Conservation (phyloP, 1,284 basidiomycete species). For the Ustilago vetiveriae region DNA sequence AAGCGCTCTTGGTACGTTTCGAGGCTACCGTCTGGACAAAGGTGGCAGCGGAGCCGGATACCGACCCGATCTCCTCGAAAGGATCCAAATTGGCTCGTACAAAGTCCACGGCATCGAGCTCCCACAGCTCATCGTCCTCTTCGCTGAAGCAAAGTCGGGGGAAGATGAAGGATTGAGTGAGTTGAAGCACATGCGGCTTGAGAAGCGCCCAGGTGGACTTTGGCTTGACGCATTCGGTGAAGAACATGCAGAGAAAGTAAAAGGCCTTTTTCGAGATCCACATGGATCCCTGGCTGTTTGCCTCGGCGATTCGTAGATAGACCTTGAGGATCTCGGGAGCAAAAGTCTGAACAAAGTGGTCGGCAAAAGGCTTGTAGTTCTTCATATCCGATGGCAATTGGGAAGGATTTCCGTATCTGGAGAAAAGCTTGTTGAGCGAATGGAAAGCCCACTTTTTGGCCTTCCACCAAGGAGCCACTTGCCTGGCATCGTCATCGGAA, state of each 20-base stretch:
- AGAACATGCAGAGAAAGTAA: constrained; percentile 61
- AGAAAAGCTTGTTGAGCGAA: constrained; percentile 66
- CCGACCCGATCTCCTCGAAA: constrained; percentile 59
- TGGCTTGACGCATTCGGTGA: constrained; percentile 63
- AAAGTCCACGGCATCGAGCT: constrained; percentile 63
- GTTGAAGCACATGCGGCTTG: constrained; percentile 59
- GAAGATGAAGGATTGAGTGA: constrained; percentile 63
- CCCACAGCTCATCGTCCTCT: constrained; percentile 64
- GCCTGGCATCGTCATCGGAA: constrained; percentile 48
- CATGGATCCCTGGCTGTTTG: constrained; percentile 36
- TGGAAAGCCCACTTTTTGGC: constrained; percentile 67
- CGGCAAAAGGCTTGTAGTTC: constrained; percentile 65
- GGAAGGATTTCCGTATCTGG: constrained; percentile 63
- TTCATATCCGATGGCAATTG: constrained; percentile 61
- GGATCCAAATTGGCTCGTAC: constrained; percentile 61
- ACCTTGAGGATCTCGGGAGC: constrained; percentile 66
- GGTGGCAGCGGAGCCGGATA: constrained; percentile 47
- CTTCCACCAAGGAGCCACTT: constrained; percentile 62
- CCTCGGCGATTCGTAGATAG: constrained; percentile 60
- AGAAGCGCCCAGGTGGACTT: constrained; percentile 64
- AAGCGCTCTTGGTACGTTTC: constrained; percentile 62
- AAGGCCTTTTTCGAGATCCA: constrained; percentile 61
- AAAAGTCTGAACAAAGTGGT: constrained; percentile 60
- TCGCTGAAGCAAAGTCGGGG: constrained; percentile 62
- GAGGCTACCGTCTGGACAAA: constrained; percentile 52